Evolutionary conservation across 345 rosid genomes (phyloP).

Genomic region (Corchorus olitorius): DNA sequence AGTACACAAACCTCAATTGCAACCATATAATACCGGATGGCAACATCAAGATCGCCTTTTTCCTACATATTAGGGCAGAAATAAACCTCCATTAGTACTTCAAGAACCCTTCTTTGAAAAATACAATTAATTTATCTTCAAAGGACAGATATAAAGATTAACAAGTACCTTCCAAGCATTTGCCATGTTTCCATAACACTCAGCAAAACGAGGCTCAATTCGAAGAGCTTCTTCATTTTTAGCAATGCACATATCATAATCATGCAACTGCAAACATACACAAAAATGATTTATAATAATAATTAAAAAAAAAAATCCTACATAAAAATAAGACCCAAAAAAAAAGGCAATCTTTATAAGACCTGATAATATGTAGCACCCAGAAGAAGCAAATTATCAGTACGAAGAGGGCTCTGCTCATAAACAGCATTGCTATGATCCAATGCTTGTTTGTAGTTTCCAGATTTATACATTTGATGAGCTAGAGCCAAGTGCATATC

Average conservation of each 20-base stretch:
- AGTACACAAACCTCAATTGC: constrained; percentile 87
- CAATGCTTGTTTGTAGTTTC: constrained; percentile 77
- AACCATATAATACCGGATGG: constrained; percentile 85
- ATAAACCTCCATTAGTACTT: neutral
- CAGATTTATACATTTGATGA: constrained; percentile 83
- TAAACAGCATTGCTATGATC: constrained; percentile 82
- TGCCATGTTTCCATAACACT: constrained; percentile 99
- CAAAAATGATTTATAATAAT: too few species aligned
- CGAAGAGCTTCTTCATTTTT: constrained; percentile 97
- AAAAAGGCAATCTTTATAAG: neutral
- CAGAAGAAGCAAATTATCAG: constrained; percentile 93
- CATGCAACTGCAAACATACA: constrained; percentile 61
- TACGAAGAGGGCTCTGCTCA: constrained; percentile 69
- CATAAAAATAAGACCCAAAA: neutral
- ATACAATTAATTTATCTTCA: neutral
- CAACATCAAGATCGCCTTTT: constrained; percentile 88
- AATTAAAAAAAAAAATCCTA: neutral
- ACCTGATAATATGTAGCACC: constrained; percentile 99
- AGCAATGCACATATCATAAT: constrained; percentile 93
- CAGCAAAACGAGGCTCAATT: constrained; percentile 90
- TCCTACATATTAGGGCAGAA: constrained; percentile 54
- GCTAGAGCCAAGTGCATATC: constrained; percentile 71
- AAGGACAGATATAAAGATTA: neutral
- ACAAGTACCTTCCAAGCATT: constrained; percentile 92
- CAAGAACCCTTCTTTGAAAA: neutral